Evolutionary conservation across 345 rosid species (phyloP).

Genomic region (Angophora floribunda): DNA sequence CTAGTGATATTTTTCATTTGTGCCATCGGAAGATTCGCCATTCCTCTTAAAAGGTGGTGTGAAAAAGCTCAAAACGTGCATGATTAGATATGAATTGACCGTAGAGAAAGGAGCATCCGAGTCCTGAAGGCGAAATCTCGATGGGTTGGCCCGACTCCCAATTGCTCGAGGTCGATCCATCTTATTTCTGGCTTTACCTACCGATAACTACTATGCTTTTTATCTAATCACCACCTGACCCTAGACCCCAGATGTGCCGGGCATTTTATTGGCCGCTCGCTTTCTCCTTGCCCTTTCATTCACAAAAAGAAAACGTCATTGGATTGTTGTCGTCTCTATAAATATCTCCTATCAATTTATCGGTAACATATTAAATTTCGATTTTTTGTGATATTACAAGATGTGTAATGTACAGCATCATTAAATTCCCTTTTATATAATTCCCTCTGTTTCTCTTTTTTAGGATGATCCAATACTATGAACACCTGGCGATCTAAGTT

Average conservation of each 20-base stretch:
- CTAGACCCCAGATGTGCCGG: rapidly evolving
- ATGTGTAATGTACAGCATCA: not conserved
- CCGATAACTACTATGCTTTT: not conserved
- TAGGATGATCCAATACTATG: not conserved
- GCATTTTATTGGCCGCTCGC: rapidly evolving
- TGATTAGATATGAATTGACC: not conserved
- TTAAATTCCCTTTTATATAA: not conserved
- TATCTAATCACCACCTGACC: not conserved
- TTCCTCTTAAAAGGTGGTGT: not conserved
- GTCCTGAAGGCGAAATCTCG: not conserved
- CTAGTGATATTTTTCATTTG: not conserved
- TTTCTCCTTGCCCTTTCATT: not conserved
- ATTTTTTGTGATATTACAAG: not conserved
- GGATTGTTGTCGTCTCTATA: not conserved
- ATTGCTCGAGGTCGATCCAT: not conserved
- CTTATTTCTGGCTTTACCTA: not conserved
- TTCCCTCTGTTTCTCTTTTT: not conserved
- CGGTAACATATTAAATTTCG: rapidly evolving
- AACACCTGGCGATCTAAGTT: not conserved
- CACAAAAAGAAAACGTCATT: rapidly evolving
- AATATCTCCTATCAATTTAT: too few relatives aligned
- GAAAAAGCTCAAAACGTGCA: not conserved
- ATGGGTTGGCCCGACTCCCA: rapidly evolving
- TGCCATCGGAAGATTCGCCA: not conserved
- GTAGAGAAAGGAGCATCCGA: not conserved